These are phyloP conservation scores for Penicillium sp. DNA, from an alignment of 2,329 filamentous ascomycete genomes.

Conservation along the genomic window DNA sequence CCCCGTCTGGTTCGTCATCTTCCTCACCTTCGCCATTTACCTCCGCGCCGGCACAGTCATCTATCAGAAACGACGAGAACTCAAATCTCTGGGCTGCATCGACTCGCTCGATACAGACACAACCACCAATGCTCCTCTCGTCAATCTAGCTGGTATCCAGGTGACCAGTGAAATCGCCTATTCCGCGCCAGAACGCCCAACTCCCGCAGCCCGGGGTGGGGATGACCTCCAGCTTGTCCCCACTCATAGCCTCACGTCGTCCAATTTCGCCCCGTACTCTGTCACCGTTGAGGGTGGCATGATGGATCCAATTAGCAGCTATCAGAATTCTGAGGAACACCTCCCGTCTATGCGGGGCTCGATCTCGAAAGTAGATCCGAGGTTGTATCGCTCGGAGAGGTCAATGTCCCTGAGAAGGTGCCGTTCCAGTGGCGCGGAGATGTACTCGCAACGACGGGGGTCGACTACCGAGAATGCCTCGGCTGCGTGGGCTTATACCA, in stretches of 20 bases:
- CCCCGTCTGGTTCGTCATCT: slow-evolving; percentile 47
- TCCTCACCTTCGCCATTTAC: slow-evolving; percentile 44
- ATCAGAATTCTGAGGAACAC: not conserved
- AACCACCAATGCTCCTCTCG: slow-evolving; percentile 40
- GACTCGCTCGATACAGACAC: slow-evolving; percentile 48
- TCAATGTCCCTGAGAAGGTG: not conserved
- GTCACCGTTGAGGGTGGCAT: slow-evolving; percentile 35
- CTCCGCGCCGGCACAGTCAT: slow-evolving; percentile 43
- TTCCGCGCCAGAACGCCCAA: slow-evolving; percentile 12
- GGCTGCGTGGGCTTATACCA: slow-evolving; percentile 43
- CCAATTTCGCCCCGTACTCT: slow-evolving; percentile 32
- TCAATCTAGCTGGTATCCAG: slow-evolving; percentile 66
- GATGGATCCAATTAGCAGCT: slow-evolving; percentile 1
- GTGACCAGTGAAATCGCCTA: slow-evolving; percentile 57
- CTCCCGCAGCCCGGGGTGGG: slow-evolving; percentile 1
- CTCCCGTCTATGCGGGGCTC: not conserved
- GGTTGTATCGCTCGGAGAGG: slow-evolving; percentile 4
- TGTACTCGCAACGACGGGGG: slow-evolving; percentile 19
- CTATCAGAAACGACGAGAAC: slow-evolving; percentile 61
- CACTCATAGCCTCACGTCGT: slow-evolving; percentile 4
- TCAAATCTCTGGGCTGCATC: slow-evolving; percentile 56
- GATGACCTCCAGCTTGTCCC: not conserved
- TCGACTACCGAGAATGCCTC: slow-evolving; percentile 34
- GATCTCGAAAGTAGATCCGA: not conserved
- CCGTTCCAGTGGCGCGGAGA: slow-evolving; percentile 7